Evolutionary conservation across 2,329 filamentous ascomycete genomes (phyloP).

Genomic region (Grosmannia penicillata): DNA sequence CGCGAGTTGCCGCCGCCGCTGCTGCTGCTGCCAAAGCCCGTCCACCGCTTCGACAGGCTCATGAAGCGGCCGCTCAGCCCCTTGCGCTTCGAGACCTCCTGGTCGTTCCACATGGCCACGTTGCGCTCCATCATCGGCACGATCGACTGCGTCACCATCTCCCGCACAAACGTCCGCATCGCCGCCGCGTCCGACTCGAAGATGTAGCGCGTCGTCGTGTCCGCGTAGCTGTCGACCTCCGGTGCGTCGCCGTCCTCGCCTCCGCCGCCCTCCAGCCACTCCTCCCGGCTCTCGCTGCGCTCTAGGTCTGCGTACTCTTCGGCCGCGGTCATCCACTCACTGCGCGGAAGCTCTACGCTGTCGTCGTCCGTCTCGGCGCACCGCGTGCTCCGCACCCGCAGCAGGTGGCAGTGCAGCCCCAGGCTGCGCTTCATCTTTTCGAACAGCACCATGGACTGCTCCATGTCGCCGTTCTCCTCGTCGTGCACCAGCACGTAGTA

Average conservation of each 20-base stretch:
- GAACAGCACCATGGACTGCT: slow-evolving; percentile 76
- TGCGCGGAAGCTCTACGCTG: slow-evolving; percentile 63
- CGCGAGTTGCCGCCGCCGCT: slow-evolving; percentile 24
- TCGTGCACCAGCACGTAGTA: slow-evolving; percentile 97
- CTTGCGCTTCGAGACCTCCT: slow-evolving; percentile 77
- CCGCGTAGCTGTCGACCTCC: slow-evolving; percentile 49
- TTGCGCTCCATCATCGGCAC: slow-evolving; percentile 93
- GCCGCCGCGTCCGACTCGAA: slow-evolving; percentile 87
- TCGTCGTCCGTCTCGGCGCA: slow-evolving; percentile 87
- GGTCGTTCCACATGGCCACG: slow-evolving; percentile 89
- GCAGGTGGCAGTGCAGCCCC: slow-evolving; percentile 83
- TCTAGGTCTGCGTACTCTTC: slow-evolving; percentile 71
- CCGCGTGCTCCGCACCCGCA: slow-evolving; percentile 71
- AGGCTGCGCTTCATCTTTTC: slow-evolving; percentile 99
- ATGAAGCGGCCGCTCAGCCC: slow-evolving; percentile 90
- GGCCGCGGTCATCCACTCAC: slow-evolving; percentile 76
- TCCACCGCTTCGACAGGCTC: slow-evolving; percentile 82
- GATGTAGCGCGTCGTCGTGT: slow-evolving; percentile 61
- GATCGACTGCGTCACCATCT: slow-evolving; percentile 90
- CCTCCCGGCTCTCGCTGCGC: slow-evolving; percentile 28
- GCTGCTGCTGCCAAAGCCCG: slow-evolving; percentile 51
- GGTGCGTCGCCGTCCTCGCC: slow-evolving; percentile 55
- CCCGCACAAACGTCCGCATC: slow-evolving; percentile 76
- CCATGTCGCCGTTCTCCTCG: slow-evolving; percentile 87
- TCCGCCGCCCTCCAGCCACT: not conserved